Evolutionary conservation across 2,329 filamentous ascomycete genomes (phyloP), one percentile per base, ranked within the genome.

Genomic region (Monilinia laxa): DNA sequence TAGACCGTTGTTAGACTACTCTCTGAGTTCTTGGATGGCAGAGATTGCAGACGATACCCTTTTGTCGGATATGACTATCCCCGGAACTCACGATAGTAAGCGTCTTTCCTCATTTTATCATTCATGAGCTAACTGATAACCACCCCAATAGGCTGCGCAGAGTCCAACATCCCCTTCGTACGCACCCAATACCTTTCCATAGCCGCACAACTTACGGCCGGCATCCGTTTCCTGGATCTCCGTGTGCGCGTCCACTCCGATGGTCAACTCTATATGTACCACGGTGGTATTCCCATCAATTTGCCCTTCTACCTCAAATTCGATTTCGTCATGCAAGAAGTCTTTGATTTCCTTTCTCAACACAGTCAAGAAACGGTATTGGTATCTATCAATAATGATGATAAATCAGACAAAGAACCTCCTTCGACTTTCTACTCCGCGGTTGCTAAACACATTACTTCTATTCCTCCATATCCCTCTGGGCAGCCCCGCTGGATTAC

Each of bases 221-320:
- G 90, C 2, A 84, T 91, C 54, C 87, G 89, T 47, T 91, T 91
- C 79, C 84, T 92, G 70, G 89, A 92, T 73, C 83, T 91, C 66
- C 83, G 89, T 12, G 84, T 89, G 83, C 85, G 14, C 68, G 76
- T 75, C 2, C 80, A 82, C 28, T 80, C 80, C 53, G 83, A 82
- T 60, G 85, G 87, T 71, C 80, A 82, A 40, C 81, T 92, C 0
- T 82, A 84, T 70, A 85, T 91, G 59, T 89, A 91, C 25, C 89
- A 92, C 77, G 86, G 88, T 68, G 87, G 85, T 20, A 90, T 92
- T 71, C 88, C 89, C 23, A 84, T 91, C 74, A 85, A 86, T n/a
- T 78, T 90, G 16, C 87, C 86, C 0, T 86, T 85, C 3, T 71
- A 76, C 52, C 81, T 84, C 59, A 89, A 89, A 73, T 85, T 88